These are phyloP conservation scores for Lobosporangium transversale DNA, from an alignment of 192 early-diverging fungal species.

Conservation along the genomic window DNA sequence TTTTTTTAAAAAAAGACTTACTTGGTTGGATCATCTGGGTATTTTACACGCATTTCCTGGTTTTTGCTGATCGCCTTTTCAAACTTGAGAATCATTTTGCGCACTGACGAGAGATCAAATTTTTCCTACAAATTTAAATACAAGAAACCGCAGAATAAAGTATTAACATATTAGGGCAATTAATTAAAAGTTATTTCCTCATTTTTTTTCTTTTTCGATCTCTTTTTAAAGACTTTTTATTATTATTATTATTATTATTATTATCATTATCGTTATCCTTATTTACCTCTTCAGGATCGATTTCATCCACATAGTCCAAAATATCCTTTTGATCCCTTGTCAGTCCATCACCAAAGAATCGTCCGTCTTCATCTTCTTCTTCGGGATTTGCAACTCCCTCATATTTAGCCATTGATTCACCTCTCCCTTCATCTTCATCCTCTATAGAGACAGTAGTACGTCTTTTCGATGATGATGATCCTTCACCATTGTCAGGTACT, in stretches of 20 bases:
- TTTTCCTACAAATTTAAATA: constrained; percentile 49
- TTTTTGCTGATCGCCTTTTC: constrained; percentile 90
- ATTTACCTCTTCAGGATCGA: constrained; percentile 74
- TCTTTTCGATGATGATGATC: constrained; percentile 22
- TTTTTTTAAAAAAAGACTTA: no score
- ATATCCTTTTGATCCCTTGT: constrained; percentile 80
- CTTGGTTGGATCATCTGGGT: constrained; percentile 74
- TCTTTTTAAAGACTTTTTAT: no score
- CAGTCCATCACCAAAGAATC: constrained; percentile 88
- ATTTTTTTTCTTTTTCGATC: neutral
- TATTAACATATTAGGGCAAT: no score
- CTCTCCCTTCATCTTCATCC: constrained; percentile 24
- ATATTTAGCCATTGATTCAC: neutral
- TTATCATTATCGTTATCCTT: no score
- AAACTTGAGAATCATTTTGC: constrained; percentile 82
- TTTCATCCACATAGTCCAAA: constrained; percentile 85
- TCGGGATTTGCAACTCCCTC: constrained; percentile 48
- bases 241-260: no score
- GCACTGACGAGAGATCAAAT: constrained; percentile 74
- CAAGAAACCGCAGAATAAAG: no score
- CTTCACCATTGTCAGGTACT: constrained; percentile 16
- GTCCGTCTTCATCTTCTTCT: constrained; percentile 80
- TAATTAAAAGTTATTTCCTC: neutral
- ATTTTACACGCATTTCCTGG: constrained; percentile 84
- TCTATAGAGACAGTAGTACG: constrained; percentile 35